phyloP scores from a whole-genome alignment of 371 early-diverging fungal species.

The Mortierella sp. region DNA sequence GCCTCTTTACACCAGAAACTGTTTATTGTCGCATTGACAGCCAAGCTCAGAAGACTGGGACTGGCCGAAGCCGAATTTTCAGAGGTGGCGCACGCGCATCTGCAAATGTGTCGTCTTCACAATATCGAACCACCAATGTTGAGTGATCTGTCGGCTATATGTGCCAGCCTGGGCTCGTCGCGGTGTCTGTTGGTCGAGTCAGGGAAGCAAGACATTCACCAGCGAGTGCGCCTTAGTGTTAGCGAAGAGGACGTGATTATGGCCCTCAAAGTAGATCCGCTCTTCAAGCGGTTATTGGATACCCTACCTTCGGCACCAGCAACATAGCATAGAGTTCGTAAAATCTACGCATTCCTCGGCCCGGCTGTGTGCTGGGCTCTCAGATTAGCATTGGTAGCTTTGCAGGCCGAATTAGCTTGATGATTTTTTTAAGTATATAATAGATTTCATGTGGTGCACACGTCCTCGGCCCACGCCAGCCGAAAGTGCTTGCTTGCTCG shows the following conservation, averaged over 20 bases:
- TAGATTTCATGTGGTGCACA: no score
- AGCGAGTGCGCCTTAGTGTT: constrained; percentile 77
- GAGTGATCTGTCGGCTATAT: constrained; percentile 74
- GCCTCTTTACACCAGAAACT: constrained; percentile 87
- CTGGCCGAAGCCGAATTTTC: constrained; percentile 81
- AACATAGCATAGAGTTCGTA: not conserved
- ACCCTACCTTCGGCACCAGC: constrained; percentile 29
- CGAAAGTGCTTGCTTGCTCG: no score
- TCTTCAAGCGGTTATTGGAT: constrained; percentile 63
- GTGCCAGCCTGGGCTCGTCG: constrained; percentile 76
- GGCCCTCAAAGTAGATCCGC: constrained; percentile 74
- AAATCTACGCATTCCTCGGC: not conserved
- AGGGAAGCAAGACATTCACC: constrained; percentile 77
- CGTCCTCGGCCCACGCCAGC: no score
- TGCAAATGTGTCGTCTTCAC: constrained; percentile 75
- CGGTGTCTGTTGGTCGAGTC: constrained; percentile 74
- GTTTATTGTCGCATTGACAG: constrained; percentile 80
- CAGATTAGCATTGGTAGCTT: no score
- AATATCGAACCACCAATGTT: constrained; percentile 69
- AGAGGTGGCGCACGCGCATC: constrained; percentile 69
- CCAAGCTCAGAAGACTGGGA: constrained; percentile 73
- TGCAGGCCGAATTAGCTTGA: no score
- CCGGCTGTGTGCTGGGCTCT: constrained; percentile 1
- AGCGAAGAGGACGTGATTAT: constrained; percentile 80
- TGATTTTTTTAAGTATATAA: no score